phyloP scores from a whole-genome alignment of 176 grass and related monocot genomes.

The Cenchrus americanus region DNA sequence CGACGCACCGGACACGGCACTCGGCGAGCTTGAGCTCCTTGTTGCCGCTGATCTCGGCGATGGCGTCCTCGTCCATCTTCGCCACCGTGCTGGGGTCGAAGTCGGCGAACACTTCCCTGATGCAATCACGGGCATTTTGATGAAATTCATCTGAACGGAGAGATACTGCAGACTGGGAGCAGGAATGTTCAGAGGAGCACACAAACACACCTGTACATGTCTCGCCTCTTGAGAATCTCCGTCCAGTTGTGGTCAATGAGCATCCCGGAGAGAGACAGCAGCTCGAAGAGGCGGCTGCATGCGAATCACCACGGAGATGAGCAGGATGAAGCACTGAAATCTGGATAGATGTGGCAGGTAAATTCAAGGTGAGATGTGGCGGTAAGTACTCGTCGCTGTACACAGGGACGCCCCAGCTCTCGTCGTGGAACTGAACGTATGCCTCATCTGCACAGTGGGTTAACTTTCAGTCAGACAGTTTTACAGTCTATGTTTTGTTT shows the following conservation, averaged over 20 bases:
- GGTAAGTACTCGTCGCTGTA: constrained; percentile 81
- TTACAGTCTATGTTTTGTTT: not conserved
- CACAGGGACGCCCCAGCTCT: constrained; percentile 84
- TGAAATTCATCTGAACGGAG: not conserved
- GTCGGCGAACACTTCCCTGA: constrained; percentile 69
- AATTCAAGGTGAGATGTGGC: not conserved
- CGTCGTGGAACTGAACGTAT: constrained; percentile 88
- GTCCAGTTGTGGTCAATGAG: constrained; percentile 97
- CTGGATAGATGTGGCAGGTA: not conserved
- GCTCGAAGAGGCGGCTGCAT: constrained; percentile 77
- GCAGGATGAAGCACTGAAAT: constrained; percentile 5
- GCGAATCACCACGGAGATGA: not conserved
- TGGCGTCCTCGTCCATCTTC: constrained; percentile 70
- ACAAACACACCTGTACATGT: constrained; percentile 59
- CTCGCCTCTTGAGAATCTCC: constrained; percentile 91
- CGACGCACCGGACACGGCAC: constrained; percentile 76
- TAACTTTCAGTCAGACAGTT: not conserved
- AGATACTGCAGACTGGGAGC: not conserved
- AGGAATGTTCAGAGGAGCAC: not conserved
- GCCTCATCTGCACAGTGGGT: constrained; percentile 67
- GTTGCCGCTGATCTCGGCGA: constrained; percentile 59
- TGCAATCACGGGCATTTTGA: not conserved
- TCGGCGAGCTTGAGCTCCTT: constrained; percentile 85
- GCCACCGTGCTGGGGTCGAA: constrained; percentile 70
- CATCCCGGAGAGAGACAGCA: constrained; percentile 85